Evolutionary conservation across 176 grass and related monocot genomes (phyloP).

Genomic region (Lolium perenne): DNA sequence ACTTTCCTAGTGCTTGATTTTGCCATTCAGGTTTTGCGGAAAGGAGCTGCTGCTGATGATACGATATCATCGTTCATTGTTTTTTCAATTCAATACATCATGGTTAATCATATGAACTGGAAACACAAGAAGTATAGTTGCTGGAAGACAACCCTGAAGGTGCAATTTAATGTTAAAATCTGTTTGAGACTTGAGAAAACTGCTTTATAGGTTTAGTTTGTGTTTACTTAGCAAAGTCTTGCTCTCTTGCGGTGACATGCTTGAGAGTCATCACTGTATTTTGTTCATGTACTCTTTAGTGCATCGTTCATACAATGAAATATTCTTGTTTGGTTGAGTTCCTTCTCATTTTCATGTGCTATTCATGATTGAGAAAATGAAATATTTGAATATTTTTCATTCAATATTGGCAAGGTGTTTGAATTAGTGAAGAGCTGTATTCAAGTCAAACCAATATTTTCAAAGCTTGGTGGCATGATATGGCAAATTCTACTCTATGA

Average conservation of each 20-base stretch:
- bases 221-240: neutral
- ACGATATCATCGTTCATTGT: slow-evolving; percentile 63
- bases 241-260: neutral
- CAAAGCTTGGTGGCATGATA: slow-evolving; percentile 64
- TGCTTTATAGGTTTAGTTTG: neutral
- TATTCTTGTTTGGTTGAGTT: slow-evolving; percentile 7
- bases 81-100: slow-evolving; percentile 80
- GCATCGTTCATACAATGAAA: neutral
- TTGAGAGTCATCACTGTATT: neutral
- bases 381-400: slow-evolving; percentile 8
- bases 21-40: slow-evolving; percentile 73
- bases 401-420: slow-evolving; percentile 62
- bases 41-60: slow-evolving; percentile 68
- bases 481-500: slow-evolving; percentile 83
- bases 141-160: slow-evolving; percentile 82
- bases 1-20: slow-evolving; percentile 91
- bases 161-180: slow-evolving; percentile 35
- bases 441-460: slow-evolving; percentile 53
- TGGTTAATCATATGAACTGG: slow-evolving; percentile 96
- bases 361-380: slow-evolving; percentile 24
- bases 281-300: neutral
- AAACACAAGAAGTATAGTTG: slow-evolving; percentile 71
- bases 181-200: neutral
- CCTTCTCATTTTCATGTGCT: slow-evolving; percentile 21
- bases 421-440: slow-evolving; percentile 81